Evolutionary conservation across 2,329 filamentous ascomycete genomes (phyloP).

Genomic region (Cryphonectria japonica): DNA sequence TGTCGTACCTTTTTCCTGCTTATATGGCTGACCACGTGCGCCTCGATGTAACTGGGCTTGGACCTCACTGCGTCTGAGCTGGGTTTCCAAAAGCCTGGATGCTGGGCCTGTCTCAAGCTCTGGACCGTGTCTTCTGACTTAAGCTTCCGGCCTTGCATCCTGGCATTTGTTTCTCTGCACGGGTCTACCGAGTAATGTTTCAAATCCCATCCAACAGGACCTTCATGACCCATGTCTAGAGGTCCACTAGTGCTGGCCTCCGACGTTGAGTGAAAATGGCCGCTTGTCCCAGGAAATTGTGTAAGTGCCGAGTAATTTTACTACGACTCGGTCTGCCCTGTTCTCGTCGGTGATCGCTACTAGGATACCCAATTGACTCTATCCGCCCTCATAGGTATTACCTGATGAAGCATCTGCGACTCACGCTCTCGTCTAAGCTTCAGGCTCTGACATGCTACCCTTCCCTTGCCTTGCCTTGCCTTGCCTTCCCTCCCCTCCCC

Average conservation of each 20-base stretch:
- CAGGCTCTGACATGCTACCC: constrained; percentile 3
- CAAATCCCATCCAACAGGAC: not conserved
- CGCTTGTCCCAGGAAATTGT: not conserved
- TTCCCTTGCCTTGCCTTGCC: not conserved
- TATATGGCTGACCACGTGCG: not conserved
- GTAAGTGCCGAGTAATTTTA: not conserved
- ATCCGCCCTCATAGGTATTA: not conserved
- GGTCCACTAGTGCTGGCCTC: not conserved
- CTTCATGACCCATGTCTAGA: not conserved
- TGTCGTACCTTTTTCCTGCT: not conserved
- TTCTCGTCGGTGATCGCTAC: not conserved
- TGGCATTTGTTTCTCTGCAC: not conserved
- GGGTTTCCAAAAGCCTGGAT: not conserved
- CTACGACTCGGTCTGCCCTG: not conserved
- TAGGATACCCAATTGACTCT: not conserved
- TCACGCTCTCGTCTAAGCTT: constrained; percentile 2
- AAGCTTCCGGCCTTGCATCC: not conserved
- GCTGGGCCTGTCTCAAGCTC: not conserved
- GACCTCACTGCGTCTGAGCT: not conserved
- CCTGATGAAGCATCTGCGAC: not conserved
- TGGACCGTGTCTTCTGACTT: not conserved
- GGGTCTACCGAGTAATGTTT: constrained; percentile 1
- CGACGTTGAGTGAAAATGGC: not conserved
- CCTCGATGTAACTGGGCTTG: not conserved
- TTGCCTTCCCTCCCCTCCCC: not conserved